Conservation (phyloP, 179 eudicot species). For the Patellifolia procumbens region DNA sequence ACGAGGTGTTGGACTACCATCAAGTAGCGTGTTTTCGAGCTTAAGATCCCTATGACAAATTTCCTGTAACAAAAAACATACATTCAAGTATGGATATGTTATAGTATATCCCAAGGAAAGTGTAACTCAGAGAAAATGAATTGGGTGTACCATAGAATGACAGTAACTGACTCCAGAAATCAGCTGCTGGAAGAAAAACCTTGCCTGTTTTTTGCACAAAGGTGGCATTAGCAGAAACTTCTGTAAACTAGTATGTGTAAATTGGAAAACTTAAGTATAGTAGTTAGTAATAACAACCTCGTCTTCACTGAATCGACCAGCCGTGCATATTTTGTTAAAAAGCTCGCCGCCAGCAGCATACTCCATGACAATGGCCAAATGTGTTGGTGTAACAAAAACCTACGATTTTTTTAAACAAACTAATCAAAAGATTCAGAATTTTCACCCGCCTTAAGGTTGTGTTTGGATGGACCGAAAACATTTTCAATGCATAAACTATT, state of each 20-base stretch:
- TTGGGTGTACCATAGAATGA: constrained; percentile 63
- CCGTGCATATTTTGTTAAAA: constrained; percentile 42
- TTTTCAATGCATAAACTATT: too few species aligned
- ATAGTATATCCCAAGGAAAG: neutral
- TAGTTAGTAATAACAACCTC: constrained; percentile 30
- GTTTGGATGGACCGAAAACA: too few species aligned
- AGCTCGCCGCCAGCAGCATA: constrained; percentile 57
- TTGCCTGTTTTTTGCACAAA: constrained; percentile 42
- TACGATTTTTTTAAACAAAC: neutral
- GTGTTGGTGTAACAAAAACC: constrained; percentile 46
- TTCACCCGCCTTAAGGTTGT: too few species aligned
- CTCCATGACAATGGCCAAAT: constrained; percentile 55
- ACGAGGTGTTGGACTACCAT: constrained; percentile 75
- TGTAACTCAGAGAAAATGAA: neutral
- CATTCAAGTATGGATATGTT: neutral
- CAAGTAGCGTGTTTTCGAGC: constrained; percentile 80
- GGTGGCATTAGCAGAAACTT: neutral
- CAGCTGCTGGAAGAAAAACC: constrained; percentile 76
- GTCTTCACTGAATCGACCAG: constrained; percentile 54
- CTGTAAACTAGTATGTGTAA: neutral
- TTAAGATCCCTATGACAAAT: constrained; percentile 85
- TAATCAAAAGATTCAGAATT: neutral
- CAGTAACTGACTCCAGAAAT: constrained; percentile 83
- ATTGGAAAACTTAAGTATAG: neutral
- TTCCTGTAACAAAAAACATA: constrained; percentile 46